These are phyloP conservation scores for Fusarium sp. DNA, from an alignment of 2,329 filamentous ascomycete species.

Conservation along the genomic window DNA sequence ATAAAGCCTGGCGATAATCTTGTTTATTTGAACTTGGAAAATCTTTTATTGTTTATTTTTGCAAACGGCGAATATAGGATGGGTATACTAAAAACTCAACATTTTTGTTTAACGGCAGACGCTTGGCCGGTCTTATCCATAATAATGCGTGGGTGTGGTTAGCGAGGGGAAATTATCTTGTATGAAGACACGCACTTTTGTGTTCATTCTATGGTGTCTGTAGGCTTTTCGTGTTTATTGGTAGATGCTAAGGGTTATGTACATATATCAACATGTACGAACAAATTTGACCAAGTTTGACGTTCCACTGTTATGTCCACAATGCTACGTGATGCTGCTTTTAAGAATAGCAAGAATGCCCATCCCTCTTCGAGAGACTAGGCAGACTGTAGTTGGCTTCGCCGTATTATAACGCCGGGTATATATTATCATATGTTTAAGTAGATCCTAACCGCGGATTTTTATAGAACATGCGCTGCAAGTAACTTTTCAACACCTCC, in stretches of 20 bases:
- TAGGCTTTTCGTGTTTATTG: conserved; percentile 25
- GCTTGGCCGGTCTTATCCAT: conserved; percentile 34
- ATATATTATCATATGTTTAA: conserved; percentile 30
- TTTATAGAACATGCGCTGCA: conserved; percentile 18
- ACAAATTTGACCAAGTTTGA: conserved; percentile 41
- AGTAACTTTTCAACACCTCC: conserved; percentile 54
- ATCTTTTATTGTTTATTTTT: conserved; percentile 20
- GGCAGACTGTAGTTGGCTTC: background rate
- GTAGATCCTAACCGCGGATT: conserved; percentile 1
- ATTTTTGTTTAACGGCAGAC: conserved; percentile 29
- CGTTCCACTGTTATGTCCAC: background rate
- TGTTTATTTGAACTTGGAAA: conserved; percentile 19
- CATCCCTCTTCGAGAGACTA: background rate
- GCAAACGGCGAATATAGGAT: conserved; percentile 37
- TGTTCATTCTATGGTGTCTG: conserved; percentile 33
- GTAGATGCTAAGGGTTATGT: conserved; percentile 35
- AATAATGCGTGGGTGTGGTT: conserved; percentile 41
- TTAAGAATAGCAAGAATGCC: background rate
- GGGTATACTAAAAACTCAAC: conserved; percentile 41
- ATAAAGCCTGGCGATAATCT: conserved; percentile 26
- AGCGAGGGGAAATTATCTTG: conserved; percentile 32
- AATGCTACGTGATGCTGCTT: background rate
- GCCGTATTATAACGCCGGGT: conserved; percentile 29
- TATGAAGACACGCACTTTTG: conserved; percentile 14
- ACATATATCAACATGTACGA: conserved; percentile 39